Conservation (phyloP, 768 basidiomycete species). For the Phaeotremella fagi region DNA sequence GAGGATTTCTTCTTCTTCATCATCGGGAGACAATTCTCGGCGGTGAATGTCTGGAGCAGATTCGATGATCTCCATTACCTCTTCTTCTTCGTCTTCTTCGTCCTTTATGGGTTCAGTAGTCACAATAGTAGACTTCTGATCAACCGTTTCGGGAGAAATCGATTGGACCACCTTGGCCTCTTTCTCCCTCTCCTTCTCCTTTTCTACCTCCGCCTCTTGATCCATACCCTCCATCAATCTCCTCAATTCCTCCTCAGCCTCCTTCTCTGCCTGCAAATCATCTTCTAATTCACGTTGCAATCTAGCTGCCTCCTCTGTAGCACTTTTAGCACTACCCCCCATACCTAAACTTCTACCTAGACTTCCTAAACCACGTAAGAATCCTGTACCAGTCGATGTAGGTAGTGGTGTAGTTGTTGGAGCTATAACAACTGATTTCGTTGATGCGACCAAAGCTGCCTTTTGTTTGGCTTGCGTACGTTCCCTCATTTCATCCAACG, state of each 20-base stretch:
- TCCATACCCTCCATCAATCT: conserved; percentile 24
- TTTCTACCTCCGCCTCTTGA: neutral
- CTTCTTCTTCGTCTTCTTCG: conserved; percentile 6
- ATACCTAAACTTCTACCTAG: conserved; percentile 25
- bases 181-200: neutral
- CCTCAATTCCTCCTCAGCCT: conserved; percentile 25
- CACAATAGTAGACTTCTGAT: neutral
- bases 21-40: neutral
- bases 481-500: conserved; percentile 34
- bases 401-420: conserved; percentile 8
- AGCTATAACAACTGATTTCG: neutral
- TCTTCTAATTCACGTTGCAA: conserved; percentile 28
- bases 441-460: conserved; percentile 14
- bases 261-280: conserved; percentile 18
- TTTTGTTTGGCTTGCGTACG: conserved; percentile 25
- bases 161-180: neutral
- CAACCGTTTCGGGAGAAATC: neutral
- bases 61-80: conserved; percentile 1
- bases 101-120: neutral
- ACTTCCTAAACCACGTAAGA: conserved; percentile 33
- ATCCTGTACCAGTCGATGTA: conserved; percentile 27
- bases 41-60: neutral
- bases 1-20: conserved; percentile 2
- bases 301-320: conserved; percentile 27
- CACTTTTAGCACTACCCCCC: conserved; percentile 8